phyloP scores from a whole-genome alignment of 495 filamentous ascomycete species.

The Hyaloscypha variabilis region DNA sequence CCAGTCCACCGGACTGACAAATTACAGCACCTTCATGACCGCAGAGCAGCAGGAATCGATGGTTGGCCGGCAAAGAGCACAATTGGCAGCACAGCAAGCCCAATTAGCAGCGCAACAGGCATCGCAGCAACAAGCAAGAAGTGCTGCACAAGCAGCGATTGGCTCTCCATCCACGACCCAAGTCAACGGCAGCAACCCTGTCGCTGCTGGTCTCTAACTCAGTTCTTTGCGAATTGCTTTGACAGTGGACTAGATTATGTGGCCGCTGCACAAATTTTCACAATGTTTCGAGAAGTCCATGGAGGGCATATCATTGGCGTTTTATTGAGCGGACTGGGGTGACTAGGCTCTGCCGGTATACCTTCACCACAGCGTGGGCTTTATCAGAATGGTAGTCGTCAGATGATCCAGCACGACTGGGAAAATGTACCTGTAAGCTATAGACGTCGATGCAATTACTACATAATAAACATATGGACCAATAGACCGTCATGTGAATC shows the following conservation, averaged over 20 bases:
- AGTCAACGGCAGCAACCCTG: slow-evolving; percentile 24
- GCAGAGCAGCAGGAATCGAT: slow-evolving; percentile 29
- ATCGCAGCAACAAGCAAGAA: slow-evolving; percentile 31
- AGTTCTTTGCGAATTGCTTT: background rate
- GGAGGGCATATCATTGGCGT: background rate
- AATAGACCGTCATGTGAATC: background rate
- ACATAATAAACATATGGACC: background rate
- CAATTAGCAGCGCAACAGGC: slow-evolving; percentile 30
- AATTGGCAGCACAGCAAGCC: slow-evolving; percentile 31
- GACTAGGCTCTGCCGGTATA: background rate
- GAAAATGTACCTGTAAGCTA: background rate
- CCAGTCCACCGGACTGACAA: slow-evolving; percentile 16
- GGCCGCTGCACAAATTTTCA: background rate
- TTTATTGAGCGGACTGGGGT: background rate
- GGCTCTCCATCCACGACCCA: slow-evolving; percentile 25
- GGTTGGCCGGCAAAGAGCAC: slow-evolving; percentile 33
- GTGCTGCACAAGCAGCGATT: slow-evolving; percentile 28
- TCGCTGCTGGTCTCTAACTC: slow-evolving; percentile 24
- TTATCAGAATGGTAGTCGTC: background rate
- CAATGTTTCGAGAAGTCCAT: background rate
- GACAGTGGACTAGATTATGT: background rate
- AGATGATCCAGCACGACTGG: background rate
- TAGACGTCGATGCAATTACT: background rate
- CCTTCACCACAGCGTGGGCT: background rate
- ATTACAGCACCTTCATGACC: slow-evolving; percentile 32